Evolutionary conservation across 2,329 filamentous ascomycete species (phyloP).

Genomic region (Tolypocladium endophyticum): DNA sequence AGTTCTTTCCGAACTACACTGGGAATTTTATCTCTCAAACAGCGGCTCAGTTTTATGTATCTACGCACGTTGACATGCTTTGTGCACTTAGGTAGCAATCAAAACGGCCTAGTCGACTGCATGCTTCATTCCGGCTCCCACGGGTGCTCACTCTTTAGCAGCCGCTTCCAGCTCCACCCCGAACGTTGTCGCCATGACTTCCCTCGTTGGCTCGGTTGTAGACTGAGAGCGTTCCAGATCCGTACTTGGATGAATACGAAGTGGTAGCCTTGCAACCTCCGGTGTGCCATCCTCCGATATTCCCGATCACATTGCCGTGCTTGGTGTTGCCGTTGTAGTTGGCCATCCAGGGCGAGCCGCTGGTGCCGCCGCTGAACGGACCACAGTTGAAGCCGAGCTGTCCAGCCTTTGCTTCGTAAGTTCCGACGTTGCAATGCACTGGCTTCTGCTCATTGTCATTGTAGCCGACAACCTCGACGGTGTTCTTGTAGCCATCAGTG

Average conservation of each 20-base stretch:
- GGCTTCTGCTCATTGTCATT: conserved; percentile 3
- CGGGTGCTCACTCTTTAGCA: background rate
- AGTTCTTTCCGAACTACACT: background rate
- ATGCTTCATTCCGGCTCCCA: background rate
- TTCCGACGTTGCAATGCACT: conserved; percentile 3
- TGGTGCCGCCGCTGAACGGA: conserved; percentile 4
- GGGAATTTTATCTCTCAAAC: background rate
- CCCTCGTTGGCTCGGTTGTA: background rate
- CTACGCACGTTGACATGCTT: too few relatives aligned
- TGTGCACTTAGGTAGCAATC: background rate
- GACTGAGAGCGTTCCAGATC: background rate
- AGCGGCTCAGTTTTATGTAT: background rate
- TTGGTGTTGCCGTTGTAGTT: conserved; percentile 2
- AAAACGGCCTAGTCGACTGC: background rate
- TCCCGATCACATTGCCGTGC: conserved; percentile 4
- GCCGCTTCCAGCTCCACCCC: background rate
- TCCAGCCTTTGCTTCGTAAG: conserved; percentile 3
- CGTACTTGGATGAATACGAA: background rate
- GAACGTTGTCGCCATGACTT: background rate
- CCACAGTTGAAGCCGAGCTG: conserved; percentile 6
- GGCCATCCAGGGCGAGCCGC: conserved; percentile 6
- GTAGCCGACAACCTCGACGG: conserved; percentile 5
- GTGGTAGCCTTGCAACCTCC: conserved; percentile 1
- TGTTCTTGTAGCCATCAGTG: conserved; percentile 2
- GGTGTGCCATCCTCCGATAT: conserved; percentile 6